phyloP scores from a whole-genome alignment of 805 yeast species.

The Schizosaccharomyces lindneri region DNA sequence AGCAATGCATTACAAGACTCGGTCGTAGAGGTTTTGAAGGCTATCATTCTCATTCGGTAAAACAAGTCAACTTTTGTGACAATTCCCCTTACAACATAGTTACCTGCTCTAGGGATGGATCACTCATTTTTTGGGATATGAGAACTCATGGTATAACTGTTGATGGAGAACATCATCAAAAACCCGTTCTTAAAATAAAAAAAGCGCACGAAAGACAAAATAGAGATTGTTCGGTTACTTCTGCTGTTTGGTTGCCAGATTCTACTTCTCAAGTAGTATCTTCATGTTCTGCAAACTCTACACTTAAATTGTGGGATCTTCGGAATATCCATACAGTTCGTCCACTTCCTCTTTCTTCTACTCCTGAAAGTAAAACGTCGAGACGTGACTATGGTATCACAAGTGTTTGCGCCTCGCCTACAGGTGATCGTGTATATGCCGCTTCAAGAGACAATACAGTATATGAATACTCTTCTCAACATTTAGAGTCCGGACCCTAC shows the following conservation, averaged over 20 bases:
- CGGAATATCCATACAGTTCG: neutral
- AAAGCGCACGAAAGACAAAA: neutral
- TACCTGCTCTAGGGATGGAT: conserved; percentile 2
- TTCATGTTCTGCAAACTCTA: neutral
- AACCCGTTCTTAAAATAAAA: neutral
- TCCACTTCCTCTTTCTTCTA: neutral
- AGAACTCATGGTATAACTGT: neutral
- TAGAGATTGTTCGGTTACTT: neutral
- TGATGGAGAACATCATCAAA: neutral
- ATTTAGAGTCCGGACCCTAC: neutral
- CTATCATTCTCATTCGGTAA: neutral
- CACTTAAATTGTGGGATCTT: conserved; percentile 1
- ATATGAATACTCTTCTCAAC: neutral
- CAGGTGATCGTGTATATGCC: neutral
- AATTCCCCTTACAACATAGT: neutral
- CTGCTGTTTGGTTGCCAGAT: neutral
- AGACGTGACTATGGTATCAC: conserved; percentile 1
- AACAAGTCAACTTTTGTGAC: neutral
- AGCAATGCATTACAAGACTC: neutral
- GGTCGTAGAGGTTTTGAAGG: neutral
- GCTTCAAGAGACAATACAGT: neutral
- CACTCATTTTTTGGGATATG: conserved; percentile 2
- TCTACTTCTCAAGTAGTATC: neutral
- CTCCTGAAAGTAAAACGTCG: neutral
- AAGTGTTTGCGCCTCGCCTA: neutral